A percentile compares a stretch with the other conserved stretches of the same genome.
phyloP scores from a whole-genome alignment of 345 rosid genomes.

The Sonneratia alba region DNA sequence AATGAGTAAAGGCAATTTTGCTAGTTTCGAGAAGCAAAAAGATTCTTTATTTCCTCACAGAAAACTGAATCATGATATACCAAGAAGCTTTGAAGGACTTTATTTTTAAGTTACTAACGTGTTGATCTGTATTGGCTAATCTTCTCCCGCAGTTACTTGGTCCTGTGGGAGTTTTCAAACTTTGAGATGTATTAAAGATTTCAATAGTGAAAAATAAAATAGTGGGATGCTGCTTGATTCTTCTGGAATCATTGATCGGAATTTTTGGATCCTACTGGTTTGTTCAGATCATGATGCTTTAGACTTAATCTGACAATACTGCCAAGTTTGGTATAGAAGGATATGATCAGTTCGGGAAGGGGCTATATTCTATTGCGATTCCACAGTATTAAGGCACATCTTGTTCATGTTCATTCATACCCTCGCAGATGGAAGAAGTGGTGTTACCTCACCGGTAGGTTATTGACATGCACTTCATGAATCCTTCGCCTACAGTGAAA shows the following conservation, averaged over 20 bases:
- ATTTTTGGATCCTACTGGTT: not conserved
- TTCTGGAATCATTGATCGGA: not conserved
- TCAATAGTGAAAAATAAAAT: not conserved
- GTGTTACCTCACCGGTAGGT: slow-evolving; percentile 22
- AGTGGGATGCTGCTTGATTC: not conserved
- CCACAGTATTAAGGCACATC: too few relatives aligned
- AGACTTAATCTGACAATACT: not conserved
- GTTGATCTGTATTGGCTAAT: not conserved
- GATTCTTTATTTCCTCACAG: not conserved
- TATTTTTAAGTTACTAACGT: not conserved
- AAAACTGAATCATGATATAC: not conserved
- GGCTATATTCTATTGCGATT: too few relatives aligned
- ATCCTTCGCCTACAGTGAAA: slow-evolving; percentile 91
- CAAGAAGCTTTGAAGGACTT: not conserved
- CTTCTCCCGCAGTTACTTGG: not conserved
- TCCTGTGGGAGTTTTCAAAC: not conserved
- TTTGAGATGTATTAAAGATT: not conserved
- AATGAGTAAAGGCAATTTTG: too few relatives aligned
- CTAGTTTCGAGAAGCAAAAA: not conserved
- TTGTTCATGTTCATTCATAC: too few relatives aligned
- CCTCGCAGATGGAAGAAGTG: too few relatives aligned
- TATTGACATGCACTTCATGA: slow-evolving; percentile 91
- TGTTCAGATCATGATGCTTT: not conserved
- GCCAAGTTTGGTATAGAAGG: not conserved
- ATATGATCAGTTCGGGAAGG: too few relatives aligned